Percentiles rank a stretch among this genome's conserved stretches.
These are phyloP conservation scores for Gaertneriomyces sp. DNA, from an alignment of 192 early-diverging fungal genomes.

Conservation along the genomic window DNA sequence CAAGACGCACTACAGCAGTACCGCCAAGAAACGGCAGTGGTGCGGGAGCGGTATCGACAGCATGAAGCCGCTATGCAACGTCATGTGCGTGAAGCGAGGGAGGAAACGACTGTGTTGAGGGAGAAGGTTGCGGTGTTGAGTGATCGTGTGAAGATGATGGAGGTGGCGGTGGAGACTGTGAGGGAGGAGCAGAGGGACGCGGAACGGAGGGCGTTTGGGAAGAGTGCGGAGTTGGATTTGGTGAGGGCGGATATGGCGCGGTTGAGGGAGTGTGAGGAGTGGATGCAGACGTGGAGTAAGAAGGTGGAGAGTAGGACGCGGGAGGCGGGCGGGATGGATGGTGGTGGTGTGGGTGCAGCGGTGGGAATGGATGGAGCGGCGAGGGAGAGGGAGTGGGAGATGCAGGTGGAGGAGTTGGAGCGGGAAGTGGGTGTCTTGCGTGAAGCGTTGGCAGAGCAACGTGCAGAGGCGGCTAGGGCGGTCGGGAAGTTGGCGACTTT, in stretches of 20 bases:
- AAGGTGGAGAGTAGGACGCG: neutral
- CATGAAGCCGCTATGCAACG: conserved; percentile 23
- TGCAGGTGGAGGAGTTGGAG: too few species aligned
- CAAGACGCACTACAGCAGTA: conserved; percentile 23
- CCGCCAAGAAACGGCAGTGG: conserved; percentile 16
- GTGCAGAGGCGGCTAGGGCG: conserved; percentile 5
- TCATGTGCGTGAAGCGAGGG: conserved; percentile 13
- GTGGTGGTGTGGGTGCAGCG: neutral
- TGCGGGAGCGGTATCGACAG: conserved; percentile 24
- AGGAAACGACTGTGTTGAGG: conserved; percentile 10
- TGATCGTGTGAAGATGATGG: neutral
- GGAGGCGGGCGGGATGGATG: neutral
- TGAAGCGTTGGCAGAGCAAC: neutral
- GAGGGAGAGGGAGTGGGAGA: too few species aligned
- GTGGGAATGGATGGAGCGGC: neutral
- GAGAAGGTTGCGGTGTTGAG: conserved; percentile 2
- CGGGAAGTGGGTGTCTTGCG: too few species aligned
- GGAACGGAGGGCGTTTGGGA: conserved; percentile 8
- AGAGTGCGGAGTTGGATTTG: conserved; percentile 17
- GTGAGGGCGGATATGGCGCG: conserved; percentile 11
- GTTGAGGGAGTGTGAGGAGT: conserved; percentile 15
- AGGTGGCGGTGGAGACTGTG: neutral
- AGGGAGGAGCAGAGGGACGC: neutral
- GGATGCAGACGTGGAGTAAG: conserved; percentile 12
- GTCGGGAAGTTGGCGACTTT: neutral